Conservation (phyloP, 2,329 filamentous ascomycete species). For the Sporothrix protearum region DNA sequence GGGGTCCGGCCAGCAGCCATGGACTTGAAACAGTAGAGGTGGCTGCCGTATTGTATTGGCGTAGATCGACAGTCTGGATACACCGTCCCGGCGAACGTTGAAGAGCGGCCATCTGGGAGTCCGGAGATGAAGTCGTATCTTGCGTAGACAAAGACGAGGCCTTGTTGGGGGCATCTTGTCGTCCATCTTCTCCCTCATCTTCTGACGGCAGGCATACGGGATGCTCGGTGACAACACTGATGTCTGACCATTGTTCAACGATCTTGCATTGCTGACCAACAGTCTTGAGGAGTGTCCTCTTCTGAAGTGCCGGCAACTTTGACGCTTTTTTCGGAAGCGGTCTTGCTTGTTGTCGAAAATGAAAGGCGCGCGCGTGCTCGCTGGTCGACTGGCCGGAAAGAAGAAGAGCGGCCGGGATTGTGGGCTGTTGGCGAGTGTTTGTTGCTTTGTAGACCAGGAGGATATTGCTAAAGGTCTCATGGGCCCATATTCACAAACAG, state of each 20-base stretch:
- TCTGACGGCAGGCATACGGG: not conserved
- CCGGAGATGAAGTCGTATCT: not conserved
- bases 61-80: not conserved
- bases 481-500: constrained; percentile 42
- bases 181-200: not conserved
- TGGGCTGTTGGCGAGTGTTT: not conserved
- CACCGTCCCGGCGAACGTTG: not conserved
- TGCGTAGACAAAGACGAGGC: not conserved
- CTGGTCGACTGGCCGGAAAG: constrained; percentile 17
- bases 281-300: not conserved
- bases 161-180: not conserved
- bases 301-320: not conserved
- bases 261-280: not conserved
- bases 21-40: not conserved
- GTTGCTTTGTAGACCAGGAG: not conserved
- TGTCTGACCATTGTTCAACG: not conserved
- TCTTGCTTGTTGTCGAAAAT: constrained; percentile 6
- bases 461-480: not conserved
- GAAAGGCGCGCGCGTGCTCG: constrained; percentile 19
- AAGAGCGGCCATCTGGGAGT: not conserved
- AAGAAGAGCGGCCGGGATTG: not conserved
- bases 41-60: not conserved
- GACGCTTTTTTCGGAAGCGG: not conserved
- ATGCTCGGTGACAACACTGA: not conserved
- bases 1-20: constrained; percentile 26